Percentiles rank a stretch among this genome's conserved stretches.
These are phyloP conservation scores for Camptophora hylomeconis DNA, from an alignment of 2,329 filamentous ascomycete genomes.

Conservation along the genomic window DNA sequence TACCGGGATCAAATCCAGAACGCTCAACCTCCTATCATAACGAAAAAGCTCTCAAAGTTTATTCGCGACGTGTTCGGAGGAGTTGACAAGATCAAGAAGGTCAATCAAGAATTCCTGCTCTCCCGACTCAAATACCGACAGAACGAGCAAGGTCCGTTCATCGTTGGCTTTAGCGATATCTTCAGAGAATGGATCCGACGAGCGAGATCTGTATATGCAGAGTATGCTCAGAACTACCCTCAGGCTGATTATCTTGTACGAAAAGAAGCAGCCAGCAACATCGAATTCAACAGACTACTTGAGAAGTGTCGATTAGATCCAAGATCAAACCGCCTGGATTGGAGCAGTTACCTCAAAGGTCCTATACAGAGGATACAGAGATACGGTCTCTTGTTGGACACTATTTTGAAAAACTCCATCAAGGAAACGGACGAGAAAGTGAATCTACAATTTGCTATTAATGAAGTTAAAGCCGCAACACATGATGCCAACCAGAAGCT, in stretches of 20 bases:
- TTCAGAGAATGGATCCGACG: constrained; percentile 98
- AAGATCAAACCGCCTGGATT: constrained; percentile 69
- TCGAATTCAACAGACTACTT: constrained; percentile 75
- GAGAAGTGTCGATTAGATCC: constrained; percentile 68
- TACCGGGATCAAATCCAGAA: constrained; percentile 69
- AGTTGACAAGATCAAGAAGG: constrained; percentile 72
- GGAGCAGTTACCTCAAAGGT: constrained; percentile 87
- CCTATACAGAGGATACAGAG: constrained; percentile 87
- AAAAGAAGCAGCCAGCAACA: constrained; percentile 70
- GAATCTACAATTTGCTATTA: constrained; percentile 70
- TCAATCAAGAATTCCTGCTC: constrained; percentile 84
- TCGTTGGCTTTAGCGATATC: constrained; percentile 87
- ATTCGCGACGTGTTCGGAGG: constrained; percentile 79
- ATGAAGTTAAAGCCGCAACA: constrained; percentile 82
- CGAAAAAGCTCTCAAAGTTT: constrained; percentile 67
- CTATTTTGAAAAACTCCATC: constrained; percentile 70
- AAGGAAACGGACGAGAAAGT: constrained; percentile 80
- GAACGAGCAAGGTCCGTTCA: constrained; percentile 90
- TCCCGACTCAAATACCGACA: constrained; percentile 94
- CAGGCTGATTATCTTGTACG: constrained; percentile 71
- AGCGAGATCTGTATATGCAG: constrained; percentile 74
- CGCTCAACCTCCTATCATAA: constrained; percentile 67
- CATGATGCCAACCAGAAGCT: constrained; percentile 86
- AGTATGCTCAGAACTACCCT: constrained; percentile 81
- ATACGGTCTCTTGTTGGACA: constrained; percentile 71